These are phyloP conservation scores for Fusarium torulosum DNA, from an alignment of 2,329 filamentous ascomycete genomes.

Conservation along the genomic window DNA sequence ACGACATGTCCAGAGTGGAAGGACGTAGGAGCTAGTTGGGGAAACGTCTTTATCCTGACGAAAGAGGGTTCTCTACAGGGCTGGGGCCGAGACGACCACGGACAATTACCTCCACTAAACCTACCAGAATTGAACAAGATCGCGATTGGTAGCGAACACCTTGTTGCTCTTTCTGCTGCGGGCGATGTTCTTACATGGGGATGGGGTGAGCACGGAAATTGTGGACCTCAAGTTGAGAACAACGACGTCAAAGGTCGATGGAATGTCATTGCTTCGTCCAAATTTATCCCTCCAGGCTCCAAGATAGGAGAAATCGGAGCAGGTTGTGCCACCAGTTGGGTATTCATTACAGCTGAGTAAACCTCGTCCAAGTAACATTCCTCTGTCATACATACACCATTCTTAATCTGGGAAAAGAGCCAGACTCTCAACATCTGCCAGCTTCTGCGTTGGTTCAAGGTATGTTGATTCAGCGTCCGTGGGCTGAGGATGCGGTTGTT, in stretches of 20 bases:
- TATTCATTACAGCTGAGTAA: slow-evolving; percentile 56
- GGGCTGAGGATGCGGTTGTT: slow-evolving; percentile 37
- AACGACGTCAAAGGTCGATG: slow-evolving; percentile 77
- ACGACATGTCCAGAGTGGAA: slow-evolving; percentile 68
- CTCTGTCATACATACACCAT: neutral
- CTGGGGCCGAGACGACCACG: slow-evolving; percentile 90
- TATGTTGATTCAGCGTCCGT: slow-evolving; percentile 50
- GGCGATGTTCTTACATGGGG: slow-evolving; percentile 86
- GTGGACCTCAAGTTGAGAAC: slow-evolving; percentile 74
- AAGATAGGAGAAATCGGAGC: slow-evolving; percentile 75
- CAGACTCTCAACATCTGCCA: slow-evolving; percentile 72
- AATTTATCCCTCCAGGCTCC: slow-evolving; percentile 63
- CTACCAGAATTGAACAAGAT: slow-evolving; percentile 72
- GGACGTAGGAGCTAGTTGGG: slow-evolving; percentile 83
- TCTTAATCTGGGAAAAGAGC: slow-evolving; percentile 58
- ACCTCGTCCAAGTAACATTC: slow-evolving; percentile 18
- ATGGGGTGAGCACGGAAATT: slow-evolving; percentile 98
- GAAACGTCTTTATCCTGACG: slow-evolving; percentile 79
- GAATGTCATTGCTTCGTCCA: slow-evolving; percentile 73
- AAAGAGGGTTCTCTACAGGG: slow-evolving; percentile 70
- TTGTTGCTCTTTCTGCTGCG: slow-evolving; percentile 75
- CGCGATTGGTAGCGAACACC: slow-evolving; percentile 92
- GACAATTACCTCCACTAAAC: slow-evolving; percentile 76
- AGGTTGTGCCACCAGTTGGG: slow-evolving; percentile 93
- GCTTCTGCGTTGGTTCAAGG: slow-evolving; percentile 78